Conservation (phyloP, 2,329 filamentous ascomycete genomes). For the Colletotrichum chrysophilum region DNA sequence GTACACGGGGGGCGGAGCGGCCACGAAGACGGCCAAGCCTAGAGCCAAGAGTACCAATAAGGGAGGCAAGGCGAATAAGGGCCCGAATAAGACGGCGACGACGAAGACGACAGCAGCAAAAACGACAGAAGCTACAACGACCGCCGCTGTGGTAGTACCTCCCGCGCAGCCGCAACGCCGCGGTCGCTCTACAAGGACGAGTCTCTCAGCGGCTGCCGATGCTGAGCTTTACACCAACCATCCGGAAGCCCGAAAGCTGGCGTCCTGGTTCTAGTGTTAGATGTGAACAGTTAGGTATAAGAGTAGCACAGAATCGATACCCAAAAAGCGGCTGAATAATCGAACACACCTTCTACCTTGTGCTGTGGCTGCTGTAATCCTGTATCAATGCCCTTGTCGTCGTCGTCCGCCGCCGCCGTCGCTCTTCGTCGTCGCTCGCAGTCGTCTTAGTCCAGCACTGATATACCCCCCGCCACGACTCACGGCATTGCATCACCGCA, state of each 20-base stretch:
- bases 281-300: not conserved
- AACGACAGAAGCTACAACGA: not conserved
- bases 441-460: not conserved
- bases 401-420: not conserved
- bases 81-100: not conserved
- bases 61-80: not conserved
- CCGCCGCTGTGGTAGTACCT: not conserved
- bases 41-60: not conserved
- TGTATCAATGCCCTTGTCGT: not conserved
- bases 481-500: not conserved
- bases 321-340: not conserved
- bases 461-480: not conserved
- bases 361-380: not conserved
- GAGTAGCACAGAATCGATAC: not conserved
- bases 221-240: not conserved
- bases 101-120: not conserved
- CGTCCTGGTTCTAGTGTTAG: not conserved
- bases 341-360: not conserved
- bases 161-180: not conserved
- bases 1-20: not conserved
- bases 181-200: not conserved
- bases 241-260: not conserved
- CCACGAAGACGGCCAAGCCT: not conserved
- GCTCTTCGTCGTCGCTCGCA: not conserved
- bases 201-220: not conserved